Evolutionary conservation across 306 rosid genomes (phyloP), one percentile per base, ranked within the genome.

Genomic region (Fragaria vesca): DNA sequence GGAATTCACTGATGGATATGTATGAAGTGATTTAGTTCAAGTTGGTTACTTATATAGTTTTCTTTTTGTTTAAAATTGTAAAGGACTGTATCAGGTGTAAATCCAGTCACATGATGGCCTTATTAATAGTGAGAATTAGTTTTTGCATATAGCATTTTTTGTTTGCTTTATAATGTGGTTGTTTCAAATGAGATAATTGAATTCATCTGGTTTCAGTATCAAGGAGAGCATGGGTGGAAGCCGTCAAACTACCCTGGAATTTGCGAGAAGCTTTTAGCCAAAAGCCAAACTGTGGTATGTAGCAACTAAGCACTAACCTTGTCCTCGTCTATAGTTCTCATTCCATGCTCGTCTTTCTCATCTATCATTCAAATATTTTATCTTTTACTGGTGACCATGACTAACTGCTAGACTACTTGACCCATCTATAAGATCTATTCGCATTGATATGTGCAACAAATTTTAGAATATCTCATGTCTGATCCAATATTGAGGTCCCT

Each of bases 251-350:
- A 95, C 79, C 92, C 93, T 4, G 98, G 98, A 81, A 76, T 95
- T 21, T 95, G 89, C 0, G 97, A 95, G 83, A 95, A 87, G 91
- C 70, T 95, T 69, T 88, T 95, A 71, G 83, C 94, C 0, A 92
- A 95, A 85, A 95, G 98, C 85, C 97, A 92, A 83, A 86, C 98
- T 67, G 86, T 95, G 90, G 98, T 95, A 89, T 87, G 97, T 86
- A 85, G 47, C 82, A 51, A 9, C 65, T 43, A 62, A 71, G 77
- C 69, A 69, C 47, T 69, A 78, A 71, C 61, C 78, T 71, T 30
- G 48, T 52, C 17, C 69, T 18, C 2, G 20, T 65, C 30, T 13
- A 72, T 51, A 69, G 15, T 24, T 16, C 10, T 30, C 5, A 38
- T 26, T 57, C 18, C 6, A 68, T 69, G 45, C 24, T 9, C 12